These are phyloP conservation scores for Daldinia concentrica DNA, from an alignment of 495 filamentous ascomycete species.

Conservation along the genomic window DNA sequence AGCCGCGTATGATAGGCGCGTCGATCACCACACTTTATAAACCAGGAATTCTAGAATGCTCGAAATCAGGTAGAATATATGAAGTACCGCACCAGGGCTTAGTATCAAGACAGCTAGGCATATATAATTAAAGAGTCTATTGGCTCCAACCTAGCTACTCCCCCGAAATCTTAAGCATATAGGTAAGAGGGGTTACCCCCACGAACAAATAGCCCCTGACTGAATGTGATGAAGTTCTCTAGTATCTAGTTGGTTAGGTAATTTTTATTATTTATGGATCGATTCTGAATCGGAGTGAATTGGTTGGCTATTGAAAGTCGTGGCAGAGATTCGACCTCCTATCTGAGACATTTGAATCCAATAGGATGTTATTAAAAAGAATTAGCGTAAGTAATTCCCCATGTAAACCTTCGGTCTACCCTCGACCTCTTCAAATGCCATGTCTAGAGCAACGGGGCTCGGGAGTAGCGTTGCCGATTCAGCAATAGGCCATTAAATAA, in stretches of 20 bases:
- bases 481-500: background rate
- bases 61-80: too few relatives aligned
- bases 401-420: background rate
- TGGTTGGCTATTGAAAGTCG: background rate
- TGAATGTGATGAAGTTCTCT: background rate
- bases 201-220: background rate
- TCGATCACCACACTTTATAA: too few relatives aligned
- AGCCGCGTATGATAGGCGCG: too few relatives aligned
- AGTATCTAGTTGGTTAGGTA: background rate
- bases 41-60: too few relatives aligned
- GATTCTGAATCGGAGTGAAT: too few relatives aligned
- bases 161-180: too few relatives aligned
- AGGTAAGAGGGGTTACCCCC: background rate
- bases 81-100: too few relatives aligned
- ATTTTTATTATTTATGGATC: too few relatives aligned
- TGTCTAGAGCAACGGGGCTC: background rate
- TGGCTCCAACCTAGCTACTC: too few relatives aligned
- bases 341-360: background rate
- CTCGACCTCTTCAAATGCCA: background rate
- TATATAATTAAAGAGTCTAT: too few relatives aligned
- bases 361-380: background rate
- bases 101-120: too few relatives aligned
- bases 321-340: background rate
- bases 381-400: background rate
- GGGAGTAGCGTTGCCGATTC: constrained; percentile 1